A percentile compares a stretch with the other conserved stretches of the same genome.
Conservation (phyloP, 2,329 filamentous ascomycete genomes). For the Botryosphaeria dothidea region DNA sequence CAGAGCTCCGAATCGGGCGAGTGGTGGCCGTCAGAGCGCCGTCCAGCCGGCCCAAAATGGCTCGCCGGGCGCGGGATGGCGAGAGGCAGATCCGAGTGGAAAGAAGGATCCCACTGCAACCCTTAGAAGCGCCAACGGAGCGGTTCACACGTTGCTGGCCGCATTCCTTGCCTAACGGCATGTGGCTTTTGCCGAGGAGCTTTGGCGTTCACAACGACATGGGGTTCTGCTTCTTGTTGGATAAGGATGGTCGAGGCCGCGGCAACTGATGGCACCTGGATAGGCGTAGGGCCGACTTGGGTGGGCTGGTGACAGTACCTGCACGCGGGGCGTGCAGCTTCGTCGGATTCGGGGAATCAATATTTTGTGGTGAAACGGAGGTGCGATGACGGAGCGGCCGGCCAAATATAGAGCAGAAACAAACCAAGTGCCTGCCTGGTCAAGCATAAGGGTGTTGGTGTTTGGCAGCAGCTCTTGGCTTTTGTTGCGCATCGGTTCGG, state of each 20-base stretch:
- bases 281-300: not conserved
- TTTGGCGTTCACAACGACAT: no score
- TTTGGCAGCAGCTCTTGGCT: not conserved
- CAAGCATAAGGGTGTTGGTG: no score
- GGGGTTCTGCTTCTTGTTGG: no score
- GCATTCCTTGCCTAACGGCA: not conserved
- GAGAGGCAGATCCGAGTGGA: not conserved
- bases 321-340: not conserved
- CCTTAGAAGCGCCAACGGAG: not conserved
- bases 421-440: not conserved
- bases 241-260: no score
- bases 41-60: not conserved
- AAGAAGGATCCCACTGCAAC: not conserved
- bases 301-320: not conserved
- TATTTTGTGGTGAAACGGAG: not conserved
- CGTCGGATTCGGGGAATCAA: not conserved
- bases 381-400: not conserved
- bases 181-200: not conserved
- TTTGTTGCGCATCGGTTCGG: not conserved
- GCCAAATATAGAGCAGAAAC: slow-evolving; percentile 3
- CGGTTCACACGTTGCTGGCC: slow-evolving; percentile 6
- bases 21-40: not conserved
- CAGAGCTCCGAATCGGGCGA: not conserved
- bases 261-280: no score
- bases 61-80: not conserved